Conservation (phyloP, 2,329 filamentous ascomycete genomes). For the Rhynchosporium graminicola region DNA sequence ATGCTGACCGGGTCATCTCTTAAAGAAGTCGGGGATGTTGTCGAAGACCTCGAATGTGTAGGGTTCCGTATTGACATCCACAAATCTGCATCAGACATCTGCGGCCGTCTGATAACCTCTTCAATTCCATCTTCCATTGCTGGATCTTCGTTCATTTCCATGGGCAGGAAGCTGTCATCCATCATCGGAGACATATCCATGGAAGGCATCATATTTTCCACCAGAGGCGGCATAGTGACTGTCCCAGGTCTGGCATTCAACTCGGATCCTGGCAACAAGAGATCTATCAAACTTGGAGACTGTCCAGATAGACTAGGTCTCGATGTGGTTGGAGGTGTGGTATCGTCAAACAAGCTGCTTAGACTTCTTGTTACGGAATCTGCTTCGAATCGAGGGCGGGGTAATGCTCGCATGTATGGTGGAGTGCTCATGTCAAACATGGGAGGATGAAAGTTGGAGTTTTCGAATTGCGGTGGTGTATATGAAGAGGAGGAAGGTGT, state of each 20-base stretch:
- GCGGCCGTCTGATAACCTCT: conserved; percentile 50
- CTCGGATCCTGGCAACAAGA: conserved; percentile 51
- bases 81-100: conserved; percentile 33
- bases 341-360: conserved; percentile 43
- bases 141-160: conserved; percentile 34
- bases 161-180: conserved; percentile 29
- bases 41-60: conserved; percentile 30
- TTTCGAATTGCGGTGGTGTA: conserved; percentile 20
- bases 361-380: conserved; percentile 42
- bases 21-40: conserved; percentile 26
- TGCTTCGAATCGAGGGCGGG: conserved; percentile 39
- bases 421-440: conserved; percentile 40
- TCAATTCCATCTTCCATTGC: conserved; percentile 53
- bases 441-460: conserved; percentile 32
- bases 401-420: conserved; percentile 35
- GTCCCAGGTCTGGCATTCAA: conserved; percentile 42
- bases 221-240: conserved; percentile 33
- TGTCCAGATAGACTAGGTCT: conserved; percentile 44
- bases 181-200: conserved; percentile 30
- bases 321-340: conserved; percentile 37
- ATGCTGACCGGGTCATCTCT: conserved; percentile 34
- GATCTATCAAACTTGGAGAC: conserved; percentile 50
- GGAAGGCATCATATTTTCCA: conserved; percentile 23
- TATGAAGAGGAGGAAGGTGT: conserved; percentile 29
- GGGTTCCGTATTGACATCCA: conserved; percentile 35